Base-by-base conservation (phyloP, 208 protist species). In the Trypanosoma melophagium region DNA sequence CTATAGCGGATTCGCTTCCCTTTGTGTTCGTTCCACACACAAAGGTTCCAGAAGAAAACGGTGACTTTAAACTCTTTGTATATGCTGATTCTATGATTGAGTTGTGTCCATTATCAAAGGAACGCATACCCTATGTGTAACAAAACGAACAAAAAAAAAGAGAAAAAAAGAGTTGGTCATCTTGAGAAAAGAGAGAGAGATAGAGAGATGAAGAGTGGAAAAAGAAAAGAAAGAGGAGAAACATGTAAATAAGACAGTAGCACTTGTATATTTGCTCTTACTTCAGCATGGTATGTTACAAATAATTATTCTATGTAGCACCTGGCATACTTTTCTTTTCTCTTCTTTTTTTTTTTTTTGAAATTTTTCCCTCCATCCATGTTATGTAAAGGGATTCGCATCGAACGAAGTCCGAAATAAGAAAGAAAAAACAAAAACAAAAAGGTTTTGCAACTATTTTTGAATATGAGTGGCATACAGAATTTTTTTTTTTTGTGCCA, bases 1-100 rank as follows among this genome's bases (percentile, higher is more conserved):
- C 63, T 59, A 60, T 83, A 10, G 69, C 75, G 45, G 63, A 71
- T 5, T 74, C 80, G 22, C 24, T 71, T 64, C 80, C 88, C 14
- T 94, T 88, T 59, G 44, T 97, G 2, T 74, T 97, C 16, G 87
- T 97, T 42, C 92, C 92, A 14, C 80, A 82, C 74, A 96, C 88
- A 25, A 75, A 62, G 22, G 59, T 75, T 4, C 66, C 89, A 19
- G 84, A 94, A 67, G 73, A 89, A 42, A 84, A 96, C 66, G 85
- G 78, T 16, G 87, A 96, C 58, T 97, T 88, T 63, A 93, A 90
- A 69, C 75, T 96, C 12, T 83, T 90, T 56, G 82, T 94, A 17
- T 97, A 90, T 66, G 80, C 88, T 0, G 88, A 96, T 54, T 51
- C 83, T 10, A 69, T 79, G 14, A 71, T 95, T 45, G 84, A 95